A percentile compares a stretch with the other conserved stretches of the same genome.
Conservation (phyloP, 352 stramenopile genomes). For the Phytophthora constricta region DNA sequence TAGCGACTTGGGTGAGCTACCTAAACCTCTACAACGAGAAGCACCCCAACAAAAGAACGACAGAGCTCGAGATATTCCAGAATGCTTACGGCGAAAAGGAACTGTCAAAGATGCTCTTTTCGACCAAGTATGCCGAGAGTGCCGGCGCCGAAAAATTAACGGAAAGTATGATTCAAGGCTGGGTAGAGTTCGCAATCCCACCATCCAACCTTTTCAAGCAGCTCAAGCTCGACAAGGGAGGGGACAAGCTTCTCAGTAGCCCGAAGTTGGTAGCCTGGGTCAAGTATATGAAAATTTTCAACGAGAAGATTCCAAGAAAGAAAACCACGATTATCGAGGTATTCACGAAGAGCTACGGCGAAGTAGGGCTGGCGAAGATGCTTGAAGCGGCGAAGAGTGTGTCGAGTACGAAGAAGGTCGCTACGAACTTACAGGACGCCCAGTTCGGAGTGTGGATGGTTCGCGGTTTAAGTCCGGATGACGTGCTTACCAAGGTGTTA, state of each 20-base stretch:
- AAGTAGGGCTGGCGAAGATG: slow-evolving; percentile 20
- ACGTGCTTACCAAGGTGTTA: slow-evolving; percentile 14
- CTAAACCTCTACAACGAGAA: slow-evolving; percentile 11
- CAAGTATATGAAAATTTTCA: slow-evolving; percentile 17
- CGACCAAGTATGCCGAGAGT: neutral
- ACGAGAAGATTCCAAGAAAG: slow-evolving; percentile 13
- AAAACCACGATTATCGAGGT: slow-evolving; percentile 18
- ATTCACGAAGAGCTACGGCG: slow-evolving; percentile 19
- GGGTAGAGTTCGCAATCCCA: neutral
- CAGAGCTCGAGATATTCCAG: neutral
- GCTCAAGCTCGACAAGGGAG: slow-evolving; percentile 5
- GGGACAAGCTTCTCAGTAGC: slow-evolving; percentile 5
- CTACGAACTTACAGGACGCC: slow-evolving; percentile 11
- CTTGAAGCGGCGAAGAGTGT: slow-evolving; percentile 2
- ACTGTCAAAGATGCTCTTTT: slow-evolving; percentile 5
- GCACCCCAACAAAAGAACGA: neutral
- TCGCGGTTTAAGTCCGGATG: slow-evolving; percentile 1
- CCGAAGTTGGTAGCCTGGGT: slow-evolving; percentile 3
- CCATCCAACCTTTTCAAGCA: neutral
- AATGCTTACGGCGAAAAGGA: neutral
- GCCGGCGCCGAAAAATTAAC: neutral
- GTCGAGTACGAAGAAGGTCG: neutral
- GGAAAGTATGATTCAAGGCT: slow-evolving; percentile 4
- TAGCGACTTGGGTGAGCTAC: slow-evolving; percentile 5
- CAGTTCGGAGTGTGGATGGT: slow-evolving; percentile 22